A percentile compares a stretch with the other conserved stretches of the same genome.
These are phyloP conservation scores for Thoreauomyces humboldtii DNA, from an alignment of 192 early-diverging fungal genomes.

Conservation along the genomic window DNA sequence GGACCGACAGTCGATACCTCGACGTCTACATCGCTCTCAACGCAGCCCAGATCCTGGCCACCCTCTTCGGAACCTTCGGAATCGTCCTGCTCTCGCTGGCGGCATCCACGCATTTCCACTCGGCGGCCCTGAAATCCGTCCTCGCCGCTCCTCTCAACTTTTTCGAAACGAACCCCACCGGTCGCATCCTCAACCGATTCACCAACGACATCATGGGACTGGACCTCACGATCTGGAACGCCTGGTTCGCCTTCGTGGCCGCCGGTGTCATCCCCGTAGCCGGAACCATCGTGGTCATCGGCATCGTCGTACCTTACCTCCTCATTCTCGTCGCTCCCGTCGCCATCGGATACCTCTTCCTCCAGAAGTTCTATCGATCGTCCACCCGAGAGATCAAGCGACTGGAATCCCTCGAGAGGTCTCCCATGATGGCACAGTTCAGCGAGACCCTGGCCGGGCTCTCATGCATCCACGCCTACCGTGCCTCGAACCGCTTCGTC, in stretches of 20 bases:
- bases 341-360: constrained; percentile 24
- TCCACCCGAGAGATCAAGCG: constrained; percentile 55
- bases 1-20: not conserved
- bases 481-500: constrained; percentile 24
- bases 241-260: constrained; percentile 3
- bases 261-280: constrained; percentile 3
- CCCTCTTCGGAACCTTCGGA: constrained; percentile 2
- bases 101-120: constrained; percentile 36
- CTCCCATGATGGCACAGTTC: constrained; percentile 67
- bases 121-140: constrained; percentile 37
- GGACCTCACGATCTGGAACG: constrained; percentile 53
- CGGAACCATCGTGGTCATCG: constrained; percentile 1
- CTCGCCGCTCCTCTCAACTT: constrained; percentile 57
- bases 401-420: constrained; percentile 70
- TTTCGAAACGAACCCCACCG: constrained; percentile 61
- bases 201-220: constrained; percentile 39
- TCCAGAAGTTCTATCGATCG: constrained; percentile 37
- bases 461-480: constrained; percentile 65
- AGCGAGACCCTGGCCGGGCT: constrained; percentile 62
- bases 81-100: not conserved
- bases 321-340: constrained; percentile 18
- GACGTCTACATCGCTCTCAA: not conserved
- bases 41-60: not conserved
- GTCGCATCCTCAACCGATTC: constrained; percentile 68
- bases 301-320: constrained; percentile 26